Percentiles rank a stretch among this genome's conserved stretches.
Evolutionary conservation across 176 grass and related monocot species (phyloP).

Genomic region (Aegilops tauschii): DNA sequence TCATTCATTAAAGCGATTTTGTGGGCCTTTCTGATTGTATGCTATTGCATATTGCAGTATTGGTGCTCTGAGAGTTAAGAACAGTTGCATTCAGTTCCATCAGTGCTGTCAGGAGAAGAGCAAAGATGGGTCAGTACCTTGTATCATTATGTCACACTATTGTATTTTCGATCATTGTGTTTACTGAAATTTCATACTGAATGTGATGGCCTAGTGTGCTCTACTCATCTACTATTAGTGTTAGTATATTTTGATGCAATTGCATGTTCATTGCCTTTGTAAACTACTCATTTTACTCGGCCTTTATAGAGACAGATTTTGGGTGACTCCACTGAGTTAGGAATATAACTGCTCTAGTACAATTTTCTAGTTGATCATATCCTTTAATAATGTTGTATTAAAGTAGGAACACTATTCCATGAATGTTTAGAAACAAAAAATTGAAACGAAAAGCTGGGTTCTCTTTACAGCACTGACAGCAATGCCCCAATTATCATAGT

Average conservation of each 20-base stretch:
- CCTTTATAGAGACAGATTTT: neutral
- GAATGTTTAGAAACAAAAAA: neutral
- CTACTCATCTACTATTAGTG: neutral
- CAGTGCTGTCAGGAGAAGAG: slow-evolving; percentile 37
- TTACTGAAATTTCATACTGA: neutral
- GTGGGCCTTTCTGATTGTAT: neutral
- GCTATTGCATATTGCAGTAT: slow-evolving; percentile 43
- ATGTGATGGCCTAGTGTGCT: neutral
- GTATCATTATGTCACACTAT: neutral
- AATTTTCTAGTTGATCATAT: neutral
- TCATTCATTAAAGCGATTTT: neutral
- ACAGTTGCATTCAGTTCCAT: slow-evolving; percentile 38
- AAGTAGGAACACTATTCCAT: neutral
- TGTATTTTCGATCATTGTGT: neutral
- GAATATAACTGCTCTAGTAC: neutral
- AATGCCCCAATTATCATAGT: too few relatives aligned
- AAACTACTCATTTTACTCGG: neutral
- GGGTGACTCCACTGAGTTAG: neutral
- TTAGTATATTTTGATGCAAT: neutral
- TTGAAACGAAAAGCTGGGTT: too few relatives aligned
- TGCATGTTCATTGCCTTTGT: neutral
- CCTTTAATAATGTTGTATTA: neutral
- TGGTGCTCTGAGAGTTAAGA: slow-evolving; percentile 52
- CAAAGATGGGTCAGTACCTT: slow-evolving; percentile 51
- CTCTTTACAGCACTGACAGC: too few relatives aligned